These are phyloP conservation scores for Diplodia scrobiculata DNA, from an alignment of 2,329 filamentous ascomycete species.

Conservation along the genomic window DNA sequence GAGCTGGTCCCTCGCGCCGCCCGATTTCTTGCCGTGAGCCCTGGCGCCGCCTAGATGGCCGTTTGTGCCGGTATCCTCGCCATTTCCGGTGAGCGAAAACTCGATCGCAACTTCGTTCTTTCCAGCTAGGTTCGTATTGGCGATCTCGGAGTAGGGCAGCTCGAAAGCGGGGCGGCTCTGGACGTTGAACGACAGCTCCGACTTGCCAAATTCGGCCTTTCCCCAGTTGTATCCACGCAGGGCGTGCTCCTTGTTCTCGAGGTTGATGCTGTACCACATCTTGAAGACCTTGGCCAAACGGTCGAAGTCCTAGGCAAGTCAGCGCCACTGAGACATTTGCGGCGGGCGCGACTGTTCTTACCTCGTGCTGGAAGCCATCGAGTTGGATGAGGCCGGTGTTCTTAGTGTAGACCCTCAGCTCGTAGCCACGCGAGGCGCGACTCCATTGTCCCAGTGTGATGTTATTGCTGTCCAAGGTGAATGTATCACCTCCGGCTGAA, in stretches of 20 bases:
- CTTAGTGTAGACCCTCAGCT: slow-evolving; percentile 86
- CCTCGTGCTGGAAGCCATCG: slow-evolving; percentile 90
- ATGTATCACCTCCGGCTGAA: slow-evolving; percentile 80
- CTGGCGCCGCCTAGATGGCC: slow-evolving; percentile 71
- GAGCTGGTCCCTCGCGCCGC: slow-evolving; percentile 85
- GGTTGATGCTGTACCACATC: slow-evolving; percentile 92
- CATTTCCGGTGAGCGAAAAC: slow-evolving; percentile 75
- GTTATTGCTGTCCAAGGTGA: slow-evolving; percentile 85
- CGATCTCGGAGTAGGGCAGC: slow-evolving; percentile 94
- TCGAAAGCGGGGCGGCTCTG: slow-evolving; percentile 96
- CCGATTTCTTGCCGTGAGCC: slow-evolving; percentile 82
- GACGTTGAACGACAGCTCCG: slow-evolving; percentile 93
- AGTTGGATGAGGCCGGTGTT: slow-evolving; percentile 86
- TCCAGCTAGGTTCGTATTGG: slow-evolving; percentile 94
- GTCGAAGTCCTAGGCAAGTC: slow-evolving; percentile 70
- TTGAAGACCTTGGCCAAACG: slow-evolving; percentile 92
- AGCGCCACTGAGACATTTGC: not conserved
- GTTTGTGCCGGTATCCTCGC: slow-evolving; percentile 71
- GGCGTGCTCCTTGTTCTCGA: slow-evolving; percentile 92
- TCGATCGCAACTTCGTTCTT: slow-evolving; percentile 98
- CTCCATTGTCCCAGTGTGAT: slow-evolving; percentile 92
- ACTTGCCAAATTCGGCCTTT: slow-evolving; percentile 94
- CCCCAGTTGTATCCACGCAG: slow-evolving; percentile 99
- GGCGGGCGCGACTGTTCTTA: slow-evolving; percentile 37
- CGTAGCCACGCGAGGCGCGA: slow-evolving; percentile 85